Evolutionary conservation across 225 moss, liverwort and hornwort species (phyloP), one percentile per base, ranked within the genome.

Genomic region (Straminergon stramineum): DNA sequence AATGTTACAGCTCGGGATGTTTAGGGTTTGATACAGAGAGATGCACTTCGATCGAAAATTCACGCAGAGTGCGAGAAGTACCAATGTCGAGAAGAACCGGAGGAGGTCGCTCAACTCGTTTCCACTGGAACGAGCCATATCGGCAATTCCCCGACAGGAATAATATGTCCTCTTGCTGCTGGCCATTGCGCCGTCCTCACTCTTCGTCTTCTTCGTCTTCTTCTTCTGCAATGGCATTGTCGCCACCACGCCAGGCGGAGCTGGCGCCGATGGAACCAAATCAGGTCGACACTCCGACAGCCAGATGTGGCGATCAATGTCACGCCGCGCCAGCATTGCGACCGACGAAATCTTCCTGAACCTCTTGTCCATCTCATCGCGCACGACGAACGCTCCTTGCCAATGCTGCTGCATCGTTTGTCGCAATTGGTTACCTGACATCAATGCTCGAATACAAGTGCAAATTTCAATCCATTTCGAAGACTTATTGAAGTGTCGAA

Each of bases 281-380:
- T 90, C 88, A 65, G 91, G 94, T 75, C 92, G 84, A 83, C 51
- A 84, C 81, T 93, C 35, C 11, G 88, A 86, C 69, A 93, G 84
- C 93, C 94, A 93, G 16, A 91, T 58, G 79, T 89, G 86, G 60
- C 92, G 93, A 83, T 93, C 90, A 34, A 93, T 74, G 69, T 94
- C 94, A 63, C 90, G 89, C 58, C 91, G 91, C 16, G 91, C 93
- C 67, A 93, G 88, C 85, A 84, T 81, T 66, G 92, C 89, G 68
- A 94, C 81, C 81, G 90, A 88, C 69, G 93, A 87, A 62, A 94
- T 81, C 57, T 91, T 87, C 77, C 76, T 88, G 63, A 71, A 83
- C 79, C 94, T 80, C 71, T 85, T 88, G 70, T 88, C 88, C 58
- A 92, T 79, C 58, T 89, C 86, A 82, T 89, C 84, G 67, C 79